Base-by-base conservation (phyloP, 495 filamentous ascomycete genomes). In the Venustampulla echinocandica region DNA sequence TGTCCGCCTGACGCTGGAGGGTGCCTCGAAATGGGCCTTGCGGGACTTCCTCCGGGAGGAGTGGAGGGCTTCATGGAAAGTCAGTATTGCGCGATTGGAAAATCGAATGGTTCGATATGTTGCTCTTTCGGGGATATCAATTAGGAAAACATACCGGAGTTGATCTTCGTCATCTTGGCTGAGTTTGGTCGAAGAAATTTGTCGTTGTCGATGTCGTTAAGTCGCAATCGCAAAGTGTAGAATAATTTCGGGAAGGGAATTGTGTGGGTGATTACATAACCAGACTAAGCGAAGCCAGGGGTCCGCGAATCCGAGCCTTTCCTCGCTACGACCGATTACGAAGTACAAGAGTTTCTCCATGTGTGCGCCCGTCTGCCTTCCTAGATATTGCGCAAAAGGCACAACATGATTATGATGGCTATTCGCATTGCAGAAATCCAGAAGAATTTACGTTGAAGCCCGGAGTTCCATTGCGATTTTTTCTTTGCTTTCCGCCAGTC, bases 41-140 rank as follows among this genome's bases (percentile, higher is more conserved):
- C 92, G 86, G 67, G 85, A 87, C 84, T 99, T 99, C 68, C 90
- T 79, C 71, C 92, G 82, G 62, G 87, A 94, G 69, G 84, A 87
- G 69, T 79, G 70, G 64, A 88, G 63, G 42, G 69, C 84, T 86
- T 14, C 9, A 49, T 35, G 46, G 11, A 42, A 33, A 11, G 42
- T 38, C 19, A 47, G 40, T 34, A 50, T 55, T 52, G 58, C 53
- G 28, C 17, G n/a, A n/a, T 34, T 33, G 1, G 7, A 10, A 42
- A 18, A 41, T 23, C 6, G 44, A 25, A 44, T 7, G 32, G 43
- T 19, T 15, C 13, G 1, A 19, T 17, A n/a, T n/a, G n/a, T n/a
- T n/a, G n/a, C 27, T 30, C 27, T 7, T 30, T 30, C 7, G 7
- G 7, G 27, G n/a, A 30, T 30, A 30, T 30, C 7, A 7, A 30